Conservation (phyloP, 352 stramenopile genomes). For the Phytopythium sindhum region DNA sequence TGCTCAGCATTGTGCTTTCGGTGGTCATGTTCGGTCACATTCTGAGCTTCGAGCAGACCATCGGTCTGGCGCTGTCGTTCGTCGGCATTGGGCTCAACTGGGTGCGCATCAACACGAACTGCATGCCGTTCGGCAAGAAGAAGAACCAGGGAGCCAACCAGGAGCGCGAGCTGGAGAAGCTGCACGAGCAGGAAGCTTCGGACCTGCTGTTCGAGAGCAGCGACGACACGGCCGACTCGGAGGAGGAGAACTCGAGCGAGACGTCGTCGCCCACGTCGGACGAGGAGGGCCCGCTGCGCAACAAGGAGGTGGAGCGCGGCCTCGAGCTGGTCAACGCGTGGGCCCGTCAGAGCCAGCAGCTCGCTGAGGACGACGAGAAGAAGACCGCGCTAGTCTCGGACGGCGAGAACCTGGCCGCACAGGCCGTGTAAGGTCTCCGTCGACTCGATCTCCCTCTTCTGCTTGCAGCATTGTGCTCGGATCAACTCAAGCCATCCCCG, state of each 20-base stretch:
- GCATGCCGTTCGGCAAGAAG: constrained; percentile 26
- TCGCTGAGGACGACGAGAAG: neutral
- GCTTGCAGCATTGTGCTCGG: too few relatives aligned
- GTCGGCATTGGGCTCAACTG: constrained; percentile 78
- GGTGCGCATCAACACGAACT: constrained; percentile 50
- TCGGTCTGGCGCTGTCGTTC: constrained; percentile 66
- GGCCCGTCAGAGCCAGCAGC: constrained; percentile 38
- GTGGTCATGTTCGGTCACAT: constrained; percentile 82
- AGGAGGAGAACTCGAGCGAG: constrained; percentile 35
- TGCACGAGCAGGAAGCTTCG: constrained; percentile 32
- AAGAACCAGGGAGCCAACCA: constrained; percentile 10
- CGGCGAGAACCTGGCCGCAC: constrained; percentile 15
- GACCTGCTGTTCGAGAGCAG: constrained; percentile 57
- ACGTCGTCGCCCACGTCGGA: constrained; percentile 5
- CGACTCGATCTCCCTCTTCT: neutral
- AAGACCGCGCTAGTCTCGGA: constrained; percentile 14
- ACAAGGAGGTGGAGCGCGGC: constrained; percentile 48
- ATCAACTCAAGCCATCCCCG: too few relatives aligned
- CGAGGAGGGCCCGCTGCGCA: constrained; percentile 2
- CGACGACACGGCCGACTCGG: constrained; percentile 60
- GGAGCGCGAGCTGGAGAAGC: constrained; percentile 10
- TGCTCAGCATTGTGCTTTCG: constrained; percentile 82
- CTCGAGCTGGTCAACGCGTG: constrained; percentile 71
- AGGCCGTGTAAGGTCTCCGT: constrained; percentile 21
- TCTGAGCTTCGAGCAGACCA: constrained; percentile 55